Percentiles rank a stretch among this genome's conserved stretches.
Conservation (phyloP, 306 rosid genomes). For the Crotalaria pallida region DNA sequence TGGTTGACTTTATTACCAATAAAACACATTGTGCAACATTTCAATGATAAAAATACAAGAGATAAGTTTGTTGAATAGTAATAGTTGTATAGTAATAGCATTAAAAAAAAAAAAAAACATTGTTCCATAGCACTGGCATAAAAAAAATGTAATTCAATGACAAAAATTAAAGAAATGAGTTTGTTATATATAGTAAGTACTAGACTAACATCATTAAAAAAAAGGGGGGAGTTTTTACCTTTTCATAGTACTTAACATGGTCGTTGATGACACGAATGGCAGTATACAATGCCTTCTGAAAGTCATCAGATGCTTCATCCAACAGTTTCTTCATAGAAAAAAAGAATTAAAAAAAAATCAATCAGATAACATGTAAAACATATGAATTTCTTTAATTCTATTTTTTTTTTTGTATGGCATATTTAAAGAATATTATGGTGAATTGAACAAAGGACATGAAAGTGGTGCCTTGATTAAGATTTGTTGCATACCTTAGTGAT, state of each 20-base stretch:
- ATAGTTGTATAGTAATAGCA: too few relatives aligned
- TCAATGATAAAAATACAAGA: not conserved
- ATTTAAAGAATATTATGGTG: not conserved
- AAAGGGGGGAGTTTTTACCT: conserved; percentile 32
- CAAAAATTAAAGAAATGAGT: not conserved
- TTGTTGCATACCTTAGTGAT: conserved; percentile 53
- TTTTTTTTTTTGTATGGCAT: not conserved
- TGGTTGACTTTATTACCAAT: not conserved
- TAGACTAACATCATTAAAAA: too few relatives aligned
- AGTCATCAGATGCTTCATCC: conserved; percentile 36
- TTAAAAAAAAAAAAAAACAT: too few relatives aligned
- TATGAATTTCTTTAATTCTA: not conserved
- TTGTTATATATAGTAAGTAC: too few relatives aligned
- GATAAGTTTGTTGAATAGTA: too few relatives aligned
- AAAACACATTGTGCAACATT: not conserved
- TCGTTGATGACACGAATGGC: conserved; percentile 51
- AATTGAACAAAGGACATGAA: not conserved
- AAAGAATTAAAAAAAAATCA: not conserved
- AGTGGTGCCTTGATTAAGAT: not conserved
- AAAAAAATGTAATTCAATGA: too few relatives aligned
- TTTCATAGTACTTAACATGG: conserved; percentile 65
- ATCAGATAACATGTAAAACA: not conserved
- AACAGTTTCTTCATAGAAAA: conserved; percentile 38
- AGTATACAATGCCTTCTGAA: conserved; percentile 50
- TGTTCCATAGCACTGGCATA: too few relatives aligned